Conservation (phyloP, 1,284 basidiomycete species). For the Trichosporon ovoides region DNA sequence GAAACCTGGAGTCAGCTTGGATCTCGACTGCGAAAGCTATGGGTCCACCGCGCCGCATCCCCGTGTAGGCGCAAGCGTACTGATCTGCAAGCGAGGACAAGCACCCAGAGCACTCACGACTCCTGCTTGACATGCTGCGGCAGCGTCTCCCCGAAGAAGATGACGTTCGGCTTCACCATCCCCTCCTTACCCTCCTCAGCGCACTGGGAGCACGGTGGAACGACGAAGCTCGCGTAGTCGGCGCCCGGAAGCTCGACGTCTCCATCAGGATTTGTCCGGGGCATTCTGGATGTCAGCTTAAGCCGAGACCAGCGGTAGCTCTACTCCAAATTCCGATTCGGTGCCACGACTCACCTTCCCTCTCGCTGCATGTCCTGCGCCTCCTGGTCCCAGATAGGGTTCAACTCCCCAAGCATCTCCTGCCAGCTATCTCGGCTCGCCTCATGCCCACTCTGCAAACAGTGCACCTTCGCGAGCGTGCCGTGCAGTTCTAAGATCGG, state of each 20-base stretch:
- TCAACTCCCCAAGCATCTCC: conserved; percentile 61
- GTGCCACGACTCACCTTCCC: conserved; percentile 49
- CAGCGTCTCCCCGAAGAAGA: conserved; percentile 83
- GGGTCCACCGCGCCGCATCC: too few relatives aligned
- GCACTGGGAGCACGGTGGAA: conserved; percentile 69
- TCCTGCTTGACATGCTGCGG: conserved; percentile 58
- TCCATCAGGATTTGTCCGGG: conserved; percentile 83
- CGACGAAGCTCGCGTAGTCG: conserved; percentile 67
- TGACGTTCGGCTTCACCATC: conserved; percentile 68
- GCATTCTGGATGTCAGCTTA: conserved; percentile 47
- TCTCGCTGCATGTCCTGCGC: conserved; percentile 62
- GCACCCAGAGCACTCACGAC: conserved; percentile 57
- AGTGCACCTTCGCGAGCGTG: conserved; percentile 74
- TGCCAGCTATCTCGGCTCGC: conserved; percentile 69
- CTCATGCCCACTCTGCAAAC: conserved; percentile 61
- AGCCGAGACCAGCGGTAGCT: neutral
- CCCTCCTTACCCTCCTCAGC: conserved; percentile 46
- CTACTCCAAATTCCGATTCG: too few relatives aligned
- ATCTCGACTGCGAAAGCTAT: too few relatives aligned
- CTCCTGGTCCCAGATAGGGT: conserved; percentile 73
- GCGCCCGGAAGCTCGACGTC: conserved; percentile 79
- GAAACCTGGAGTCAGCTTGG: conserved; percentile 53
- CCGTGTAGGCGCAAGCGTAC: too few relatives aligned
- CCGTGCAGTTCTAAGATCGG: conserved; percentile 79
- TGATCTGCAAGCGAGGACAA: neutral